Base-by-base conservation (phyloP, 306 rosid species). In the Cucurbita ficifolia region DNA sequence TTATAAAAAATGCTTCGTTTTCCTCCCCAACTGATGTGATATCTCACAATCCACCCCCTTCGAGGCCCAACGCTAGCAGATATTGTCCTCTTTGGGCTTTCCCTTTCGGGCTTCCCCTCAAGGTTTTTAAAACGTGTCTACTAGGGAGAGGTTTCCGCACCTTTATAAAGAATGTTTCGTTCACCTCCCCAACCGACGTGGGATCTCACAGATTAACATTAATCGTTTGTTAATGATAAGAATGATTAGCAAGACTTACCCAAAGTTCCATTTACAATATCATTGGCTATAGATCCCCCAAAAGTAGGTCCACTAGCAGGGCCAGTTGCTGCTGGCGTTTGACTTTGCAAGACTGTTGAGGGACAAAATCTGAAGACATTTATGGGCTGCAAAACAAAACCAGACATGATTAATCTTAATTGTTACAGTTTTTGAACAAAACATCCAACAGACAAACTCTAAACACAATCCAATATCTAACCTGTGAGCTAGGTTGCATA, bases 401-500 rank as follows among this genome's bases (percentile, higher is more conserved):
- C 17, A 29, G 40, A 12, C 19, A 9, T n/a, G 42, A 60, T 60
- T 22, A 79, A 9, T 75, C 29, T 6, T 29, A 50, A 18, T 11
- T 33, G 29, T 49, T 8, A 50, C 9, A 67, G 18, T 45, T 67
- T 63, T 67, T 10, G 5, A 24, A 7, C 8, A 12, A 69, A 48
- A 24, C 58, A 49, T 49, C 59, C 53, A 19, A 43, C 43, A 38
- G 7, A 45, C 21, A 48, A 48, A 14, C 6, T 22, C 59, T 13
- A 33, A 38, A 52, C 74, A 22, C 33, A 18, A 35, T 48, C 36
- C 49, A 38, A 39, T 78, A 60, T 1, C 64, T 16, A 60, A 91
- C 97, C 92, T 89, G 97, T 55, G 93, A 79, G 55, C 86, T 61
- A 35, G 77, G 84, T 79, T 87, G 96, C 88, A 89, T 82, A 5